Evolutionary conservation across 2,329 filamentous ascomycete genomes (phyloP).

Genomic region (Xylaria arbuscula): DNA sequence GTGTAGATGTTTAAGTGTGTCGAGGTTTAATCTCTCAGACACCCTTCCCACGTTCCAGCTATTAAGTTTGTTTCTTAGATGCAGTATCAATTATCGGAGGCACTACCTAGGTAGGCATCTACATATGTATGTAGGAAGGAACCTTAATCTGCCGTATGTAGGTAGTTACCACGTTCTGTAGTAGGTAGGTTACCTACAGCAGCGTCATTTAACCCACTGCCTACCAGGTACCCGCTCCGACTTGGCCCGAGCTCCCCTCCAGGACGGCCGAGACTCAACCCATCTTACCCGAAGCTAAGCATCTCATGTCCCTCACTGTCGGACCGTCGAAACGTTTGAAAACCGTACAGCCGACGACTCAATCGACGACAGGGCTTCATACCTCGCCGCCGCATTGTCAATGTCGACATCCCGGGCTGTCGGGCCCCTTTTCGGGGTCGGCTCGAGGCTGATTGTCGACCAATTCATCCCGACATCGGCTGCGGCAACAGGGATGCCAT

Average conservation of each 20-base stretch:
- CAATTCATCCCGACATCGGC: constrained; percentile 44
- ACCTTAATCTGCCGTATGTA: no score
- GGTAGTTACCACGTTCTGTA: no score
- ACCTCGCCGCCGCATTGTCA: constrained; percentile 24
- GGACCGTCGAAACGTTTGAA: not conserved
- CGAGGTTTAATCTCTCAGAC: no score
- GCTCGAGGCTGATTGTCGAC: constrained; percentile 45
- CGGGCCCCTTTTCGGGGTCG: constrained; percentile 44
- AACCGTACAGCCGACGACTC: constrained; percentile 4
- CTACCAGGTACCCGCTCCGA: not conserved
- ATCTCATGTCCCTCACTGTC: not conserved
- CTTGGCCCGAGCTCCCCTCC: constrained; percentile 29
- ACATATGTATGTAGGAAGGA: no score
- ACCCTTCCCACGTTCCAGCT: no score
- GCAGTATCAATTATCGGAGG: no score
- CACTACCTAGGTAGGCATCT: no score
- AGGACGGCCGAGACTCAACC: not conserved
- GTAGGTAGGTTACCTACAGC: no score
- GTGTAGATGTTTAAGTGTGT: no score
- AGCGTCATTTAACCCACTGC: no score
- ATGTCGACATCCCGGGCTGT: constrained; percentile 48
- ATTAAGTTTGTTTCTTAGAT: no score
- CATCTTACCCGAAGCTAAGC: constrained; percentile 13
- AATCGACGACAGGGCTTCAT: constrained; percentile 17
- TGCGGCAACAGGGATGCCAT: constrained; percentile 9